A percentile compares a stretch with the other conserved stretches of the same genome.
Evolutionary conservation across 1,284 basidiomycete genomes (phyloP).

Genomic region (Singerocomus inundabilis): DNA sequence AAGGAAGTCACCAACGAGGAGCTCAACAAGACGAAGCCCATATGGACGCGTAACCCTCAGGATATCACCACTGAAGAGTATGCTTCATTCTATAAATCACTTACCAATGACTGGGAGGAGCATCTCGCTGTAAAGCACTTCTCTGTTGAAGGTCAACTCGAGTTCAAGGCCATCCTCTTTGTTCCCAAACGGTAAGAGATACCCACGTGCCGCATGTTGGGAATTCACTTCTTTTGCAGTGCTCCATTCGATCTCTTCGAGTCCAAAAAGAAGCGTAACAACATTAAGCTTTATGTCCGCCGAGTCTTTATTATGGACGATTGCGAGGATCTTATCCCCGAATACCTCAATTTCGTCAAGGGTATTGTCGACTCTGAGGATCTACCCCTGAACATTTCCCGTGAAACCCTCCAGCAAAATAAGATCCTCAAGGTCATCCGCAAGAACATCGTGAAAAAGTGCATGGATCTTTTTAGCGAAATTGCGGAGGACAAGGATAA

Average conservation of each 20-base stretch:
- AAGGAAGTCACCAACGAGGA: constrained; percentile 90
- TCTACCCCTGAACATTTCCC: constrained; percentile 99
- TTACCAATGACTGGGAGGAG: constrained; percentile 99
- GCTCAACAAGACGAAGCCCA: constrained; percentile 99
- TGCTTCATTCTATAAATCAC: constrained; percentile 97
- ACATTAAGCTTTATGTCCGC: constrained; percentile 99
- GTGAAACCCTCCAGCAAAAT: constrained; percentile 99
- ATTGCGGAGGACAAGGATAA: constrained; percentile 99
- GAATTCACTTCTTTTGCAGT: constrained; percentile 39
- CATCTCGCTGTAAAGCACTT: constrained; percentile 99
- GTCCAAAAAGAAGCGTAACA: constrained; percentile 99
- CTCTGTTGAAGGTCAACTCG: constrained; percentile 99
- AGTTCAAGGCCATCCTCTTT: constrained; percentile 99
- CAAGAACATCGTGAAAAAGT: constrained; percentile 99
- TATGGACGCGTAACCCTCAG: constrained; percentile 98
- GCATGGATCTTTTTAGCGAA: constrained; percentile 92
- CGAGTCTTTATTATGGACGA: constrained; percentile 99
- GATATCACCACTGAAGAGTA: constrained; percentile 96
- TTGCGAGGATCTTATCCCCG: constrained; percentile 99
- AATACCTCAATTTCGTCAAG: constrained; percentile 99
- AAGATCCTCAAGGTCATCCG: constrained; percentile 99
- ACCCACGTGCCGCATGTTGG: background rate
- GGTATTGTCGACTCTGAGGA: constrained; percentile 99
- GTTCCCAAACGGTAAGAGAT: constrained; percentile 85
- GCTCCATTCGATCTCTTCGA: constrained; percentile 99